Evolutionary conservation across 2,329 filamentous ascomycete species (phyloP).

Genomic region (Zymoseptoria pseudotritici): DNA sequence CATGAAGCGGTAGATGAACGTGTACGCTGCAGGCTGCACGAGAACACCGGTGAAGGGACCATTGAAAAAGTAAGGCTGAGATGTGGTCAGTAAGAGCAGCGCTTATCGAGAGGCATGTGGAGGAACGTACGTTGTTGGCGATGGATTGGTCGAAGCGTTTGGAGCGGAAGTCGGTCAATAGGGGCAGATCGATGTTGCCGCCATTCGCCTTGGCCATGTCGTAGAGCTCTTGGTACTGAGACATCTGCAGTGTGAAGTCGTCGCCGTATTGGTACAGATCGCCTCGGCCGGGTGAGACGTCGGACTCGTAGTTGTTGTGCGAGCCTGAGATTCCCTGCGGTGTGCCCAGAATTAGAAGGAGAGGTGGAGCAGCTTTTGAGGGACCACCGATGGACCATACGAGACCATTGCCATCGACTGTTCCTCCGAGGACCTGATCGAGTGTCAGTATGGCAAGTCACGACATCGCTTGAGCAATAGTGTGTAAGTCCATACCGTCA

Average conservation of each 20-base stretch:
- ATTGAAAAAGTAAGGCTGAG: conserved; percentile 11
- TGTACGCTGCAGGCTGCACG: conserved; percentile 19
- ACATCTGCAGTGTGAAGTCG: conserved; percentile 18
- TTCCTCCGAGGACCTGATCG: not conserved
- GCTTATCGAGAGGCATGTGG: not conserved
- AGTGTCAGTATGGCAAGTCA: not conserved
- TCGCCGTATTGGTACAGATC: conserved; percentile 27
- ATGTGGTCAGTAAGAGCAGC: not conserved
- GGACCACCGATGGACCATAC: not conserved
- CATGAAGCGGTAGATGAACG: conserved; percentile 27
- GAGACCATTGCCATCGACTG: not conserved
- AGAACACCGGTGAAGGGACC: conserved; percentile 18
- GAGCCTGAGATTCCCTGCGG: conserved; percentile 21
- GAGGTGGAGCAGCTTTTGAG: not conserved
- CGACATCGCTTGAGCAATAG: not conserved
- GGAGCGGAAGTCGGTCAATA: conserved; percentile 10
- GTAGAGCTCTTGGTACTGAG: conserved; percentile 26
- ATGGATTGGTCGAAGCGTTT: conserved; percentile 17
- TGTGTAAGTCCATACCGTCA: conserved; percentile 2
- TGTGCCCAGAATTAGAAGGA: conserved; percentile 11
- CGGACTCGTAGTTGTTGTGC: conserved; percentile 29
- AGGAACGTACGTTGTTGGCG: conserved; percentile 25
- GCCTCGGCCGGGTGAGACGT: not conserved
- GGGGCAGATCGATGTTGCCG: conserved; percentile 6
- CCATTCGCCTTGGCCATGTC: conserved; percentile 14